Conservation (phyloP, 2,329 filamentous ascomycete genomes). For the Rosellinia necatrix region DNA sequence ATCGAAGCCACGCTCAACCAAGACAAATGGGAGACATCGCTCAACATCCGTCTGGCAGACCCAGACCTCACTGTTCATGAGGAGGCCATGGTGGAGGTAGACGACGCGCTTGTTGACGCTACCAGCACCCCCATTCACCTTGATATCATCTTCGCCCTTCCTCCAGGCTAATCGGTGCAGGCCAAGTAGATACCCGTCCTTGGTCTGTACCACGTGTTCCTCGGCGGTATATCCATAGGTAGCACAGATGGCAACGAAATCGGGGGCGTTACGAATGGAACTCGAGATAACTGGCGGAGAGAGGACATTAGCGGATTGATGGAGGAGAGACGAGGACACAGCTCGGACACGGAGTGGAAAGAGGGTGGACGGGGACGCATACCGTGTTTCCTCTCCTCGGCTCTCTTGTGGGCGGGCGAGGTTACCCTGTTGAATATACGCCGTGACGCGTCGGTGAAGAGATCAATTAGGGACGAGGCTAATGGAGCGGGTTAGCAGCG, state of each 20-base stretch:
- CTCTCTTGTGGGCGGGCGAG: conserved; percentile 69
- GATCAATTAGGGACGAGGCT: conserved; percentile 78
- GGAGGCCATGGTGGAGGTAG: conserved; percentile 91
- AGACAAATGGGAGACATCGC: conserved; percentile 82
- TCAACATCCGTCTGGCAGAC: conserved; percentile 87
- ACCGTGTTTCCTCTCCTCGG: conserved; percentile 70
- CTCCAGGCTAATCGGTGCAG: conserved; percentile 85
- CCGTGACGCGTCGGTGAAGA: conserved; percentile 83
- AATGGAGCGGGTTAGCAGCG: conserved; percentile 29
- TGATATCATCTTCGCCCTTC: conserved; percentile 77
- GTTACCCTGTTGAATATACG: conserved; percentile 80
- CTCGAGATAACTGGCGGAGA: conserved; percentile 66
- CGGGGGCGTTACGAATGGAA: conserved; percentile 82
- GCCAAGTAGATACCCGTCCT: conserved; percentile 90
- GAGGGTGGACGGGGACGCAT: conserved; percentile 31
- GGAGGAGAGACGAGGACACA: too few relatives aligned
- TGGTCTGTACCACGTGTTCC: conserved; percentile 93
- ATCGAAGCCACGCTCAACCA: conserved; percentile 91
- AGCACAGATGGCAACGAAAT: conserved; percentile 93
- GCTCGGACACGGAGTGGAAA: background rate
- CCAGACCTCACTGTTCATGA: conserved; percentile 99
- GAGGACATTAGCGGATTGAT: too few relatives aligned
- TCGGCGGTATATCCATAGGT: conserved; percentile 92
- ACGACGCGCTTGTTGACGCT: conserved; percentile 81
- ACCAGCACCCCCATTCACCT: conserved; percentile 73